A percentile compares a stretch with the other conserved stretches of the same genome.
phyloP scores from a whole-genome alignment of 345 rosid species.

The Arabis hirsuta region DNA sequence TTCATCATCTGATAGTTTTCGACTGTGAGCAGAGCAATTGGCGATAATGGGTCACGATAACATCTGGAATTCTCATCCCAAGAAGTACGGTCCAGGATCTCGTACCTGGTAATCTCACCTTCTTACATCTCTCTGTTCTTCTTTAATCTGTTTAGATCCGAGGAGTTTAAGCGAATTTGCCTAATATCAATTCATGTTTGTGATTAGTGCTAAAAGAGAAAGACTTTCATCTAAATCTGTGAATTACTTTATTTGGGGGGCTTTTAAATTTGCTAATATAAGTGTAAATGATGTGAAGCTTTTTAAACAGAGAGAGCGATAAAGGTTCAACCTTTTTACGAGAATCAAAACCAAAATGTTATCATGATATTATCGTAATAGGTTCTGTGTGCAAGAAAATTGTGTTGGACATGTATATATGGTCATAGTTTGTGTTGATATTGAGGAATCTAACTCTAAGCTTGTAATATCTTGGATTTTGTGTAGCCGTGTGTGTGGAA shows the following conservation, averaged over 20 bases:
- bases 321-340: too few species aligned
- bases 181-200: background rate
- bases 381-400: too few species aligned
- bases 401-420: background rate
- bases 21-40: background rate
- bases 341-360: background rate
- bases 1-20: background rate
- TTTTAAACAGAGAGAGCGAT: too few species aligned
- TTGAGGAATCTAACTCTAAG: background rate
- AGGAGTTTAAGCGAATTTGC: too few species aligned
- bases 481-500: slow-evolving; percentile 44
- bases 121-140: background rate
- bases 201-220: background rate
- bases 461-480: background rate
- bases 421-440: background rate
- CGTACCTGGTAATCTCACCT: slow-evolving; percentile 35
- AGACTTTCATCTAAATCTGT: too few species aligned
- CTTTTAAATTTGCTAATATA: too few species aligned
- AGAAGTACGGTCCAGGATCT: slow-evolving; percentile 46
- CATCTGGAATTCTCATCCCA: slow-evolving; percentile 42
- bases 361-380: too few species aligned
- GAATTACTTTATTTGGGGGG: too few species aligned
- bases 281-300: too few species aligned
- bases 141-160: background rate
- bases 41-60: slow-evolving; percentile 35